Evolutionary conservation across 768 basidiomycete species (phyloP).

Genomic region (Hypsizygus marmoreus): DNA sequence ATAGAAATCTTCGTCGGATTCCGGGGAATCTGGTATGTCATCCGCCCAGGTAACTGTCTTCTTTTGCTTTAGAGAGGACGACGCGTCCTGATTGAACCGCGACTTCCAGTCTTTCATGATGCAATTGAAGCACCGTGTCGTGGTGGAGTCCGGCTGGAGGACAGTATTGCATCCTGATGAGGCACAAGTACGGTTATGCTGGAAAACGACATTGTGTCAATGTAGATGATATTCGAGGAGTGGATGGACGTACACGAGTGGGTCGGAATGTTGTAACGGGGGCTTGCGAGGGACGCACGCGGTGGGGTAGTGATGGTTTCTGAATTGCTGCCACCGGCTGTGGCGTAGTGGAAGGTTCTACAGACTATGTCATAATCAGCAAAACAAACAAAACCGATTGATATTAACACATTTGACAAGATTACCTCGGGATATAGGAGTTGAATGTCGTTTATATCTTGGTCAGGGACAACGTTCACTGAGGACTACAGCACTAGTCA

Average conservation of each 20-base stretch:
- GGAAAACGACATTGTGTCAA: no score
- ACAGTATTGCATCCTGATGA: constrained; percentile 8
- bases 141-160: constrained; percentile 7
- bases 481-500: neutral
- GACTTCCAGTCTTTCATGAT: constrained; percentile 18
- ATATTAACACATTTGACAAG: no score
- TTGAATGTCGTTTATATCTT: constrained; percentile 11
- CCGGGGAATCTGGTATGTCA: constrained; percentile 11
- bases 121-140: constrained; percentile 16
- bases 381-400: neutral
- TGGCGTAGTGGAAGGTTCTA: neutral
- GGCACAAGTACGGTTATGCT: constrained; percentile 12
- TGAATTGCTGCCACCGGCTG: neutral
- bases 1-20: neutral
- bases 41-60: constrained; percentile 40
- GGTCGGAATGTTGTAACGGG: no score
- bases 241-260: no score
- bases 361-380: constrained; percentile 1
- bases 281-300: neutral
- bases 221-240: no score
- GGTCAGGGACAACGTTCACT: neutral
- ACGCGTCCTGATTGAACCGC: neutral
- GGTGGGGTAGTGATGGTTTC: neutral
- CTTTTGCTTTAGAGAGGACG: constrained; percentile 11
- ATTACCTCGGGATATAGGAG: constrained; percentile 19